Evolutionary conservation across 2,329 filamentous ascomycete species (phyloP).

Genomic region (Aspergillus alliaceus): DNA sequence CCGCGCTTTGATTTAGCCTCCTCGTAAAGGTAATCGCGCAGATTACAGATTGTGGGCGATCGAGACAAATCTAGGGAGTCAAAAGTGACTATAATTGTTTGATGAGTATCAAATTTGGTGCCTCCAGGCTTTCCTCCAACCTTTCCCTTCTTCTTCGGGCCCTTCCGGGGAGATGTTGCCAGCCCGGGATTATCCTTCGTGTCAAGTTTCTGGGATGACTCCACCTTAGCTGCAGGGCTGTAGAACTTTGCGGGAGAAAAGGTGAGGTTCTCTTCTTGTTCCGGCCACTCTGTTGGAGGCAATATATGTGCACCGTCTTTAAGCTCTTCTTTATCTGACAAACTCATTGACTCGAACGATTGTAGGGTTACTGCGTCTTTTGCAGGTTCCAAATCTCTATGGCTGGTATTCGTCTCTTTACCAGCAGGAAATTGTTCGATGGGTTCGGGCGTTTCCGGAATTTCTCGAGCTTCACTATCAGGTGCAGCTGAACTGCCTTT

Average conservation of each 20-base stretch:
- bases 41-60: slow-evolving; percentile 60
- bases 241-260: slow-evolving; percentile 17
- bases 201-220: slow-evolving; percentile 11
- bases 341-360: slow-evolving; percentile 30
- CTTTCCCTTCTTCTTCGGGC: slow-evolving; percentile 30
- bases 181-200: slow-evolving; percentile 13
- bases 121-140: slow-evolving; percentile 28
- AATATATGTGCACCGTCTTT: slow-evolving; percentile 2
- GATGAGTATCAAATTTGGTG: slow-evolving; percentile 49
- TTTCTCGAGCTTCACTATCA: slow-evolving; percentile 24
- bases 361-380: slow-evolving; percentile 26
- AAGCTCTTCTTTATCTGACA: slow-evolving; percentile 21
- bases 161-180: slow-evolving; percentile 12
- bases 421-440: background rate
- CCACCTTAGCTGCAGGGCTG: slow-evolving; percentile 10
- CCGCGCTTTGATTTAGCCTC: slow-evolving; percentile 69
- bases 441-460: slow-evolving; percentile 29
- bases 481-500: slow-evolving; percentile 13
- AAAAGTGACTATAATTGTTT: slow-evolving; percentile 77
- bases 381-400: slow-evolving; percentile 6
- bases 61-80: slow-evolving; percentile 77
- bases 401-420: background rate
- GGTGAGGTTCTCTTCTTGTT: slow-evolving; percentile 28
- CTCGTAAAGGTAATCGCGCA: slow-evolving; percentile 74
- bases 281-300: slow-evolving; percentile 27